Percentiles rank a stretch among this genome's conserved stretches.
These are phyloP conservation scores for Kodamaea arcana DNA, from an alignment of 1,139 yeast genomes.

Conservation along the genomic window DNA sequence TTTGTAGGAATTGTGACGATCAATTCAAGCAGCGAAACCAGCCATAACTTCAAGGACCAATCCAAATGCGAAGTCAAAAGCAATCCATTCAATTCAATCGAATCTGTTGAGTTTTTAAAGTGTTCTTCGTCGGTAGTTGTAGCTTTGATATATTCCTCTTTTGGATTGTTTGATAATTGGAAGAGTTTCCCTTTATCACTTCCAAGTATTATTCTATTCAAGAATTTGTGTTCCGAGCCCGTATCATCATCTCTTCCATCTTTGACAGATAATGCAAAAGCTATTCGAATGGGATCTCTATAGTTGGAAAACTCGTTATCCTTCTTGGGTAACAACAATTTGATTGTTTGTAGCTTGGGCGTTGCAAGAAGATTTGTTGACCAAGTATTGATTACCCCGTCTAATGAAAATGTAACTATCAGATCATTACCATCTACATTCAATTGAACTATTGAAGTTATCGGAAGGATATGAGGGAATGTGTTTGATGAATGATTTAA, in stretches of 20 bases:
- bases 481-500: constrained; percentile 9
- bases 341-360: constrained; percentile 24
- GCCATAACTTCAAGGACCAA: constrained; percentile 31
- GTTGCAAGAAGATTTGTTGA: constrained; percentile 34
- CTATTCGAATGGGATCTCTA: constrained; percentile 9
- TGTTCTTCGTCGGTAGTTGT: constrained; percentile 11
- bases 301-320: constrained; percentile 11
- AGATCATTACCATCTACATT: constrained; percentile 23
- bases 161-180: constrained; percentile 25
- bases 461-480: constrained; percentile 9
- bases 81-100: constrained; percentile 6
- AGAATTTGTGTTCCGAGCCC: constrained; percentile 16
- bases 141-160: constrained; percentile 28
- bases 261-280: background rate
- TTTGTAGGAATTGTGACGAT: constrained; percentile 28
- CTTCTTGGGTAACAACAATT: constrained; percentile 9
- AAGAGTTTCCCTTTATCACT: constrained; percentile 48
- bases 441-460: constrained; percentile 16
- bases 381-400: constrained; percentile 39
- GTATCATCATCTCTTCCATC: background rate
- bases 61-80: constrained; percentile 25
- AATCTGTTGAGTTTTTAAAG: constrained; percentile 11
- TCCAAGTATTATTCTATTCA: constrained; percentile 38
- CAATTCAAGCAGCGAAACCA: constrained; percentile 11
- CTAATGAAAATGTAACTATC: constrained; percentile 29